Percentiles rank a stretch among this genome's conserved stretches.
phyloP scores from a whole-genome alignment of 306 rosid genomes.

The Ammopiptanthus mongolicus region DNA sequence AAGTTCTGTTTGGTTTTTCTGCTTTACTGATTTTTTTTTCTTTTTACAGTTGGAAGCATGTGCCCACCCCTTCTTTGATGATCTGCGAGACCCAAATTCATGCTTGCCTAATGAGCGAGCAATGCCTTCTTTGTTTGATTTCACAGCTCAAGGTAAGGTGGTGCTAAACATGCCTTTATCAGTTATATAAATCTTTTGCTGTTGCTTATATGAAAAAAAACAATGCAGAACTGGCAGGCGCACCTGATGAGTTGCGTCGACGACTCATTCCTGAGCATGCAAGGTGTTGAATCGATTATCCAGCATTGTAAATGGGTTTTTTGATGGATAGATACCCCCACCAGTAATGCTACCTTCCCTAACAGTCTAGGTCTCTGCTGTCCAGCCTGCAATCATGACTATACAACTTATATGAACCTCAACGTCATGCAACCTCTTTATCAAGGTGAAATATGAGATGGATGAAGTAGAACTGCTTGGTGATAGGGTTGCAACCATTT shows the following conservation, averaged over 20 bases:
- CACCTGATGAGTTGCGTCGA: slow-evolving; percentile 67
- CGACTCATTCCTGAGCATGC: slow-evolving; percentile 90
- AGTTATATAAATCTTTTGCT: neutral
- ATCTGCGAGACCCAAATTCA: slow-evolving; percentile 65
- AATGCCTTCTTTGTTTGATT: slow-evolving; percentile 76
- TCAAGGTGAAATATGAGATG: slow-evolving; percentile 29
- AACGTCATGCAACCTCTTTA: slow-evolving; percentile 22
- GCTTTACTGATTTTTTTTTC: neutral
- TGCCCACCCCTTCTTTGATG: slow-evolving; percentile 89
- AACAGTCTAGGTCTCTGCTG: slow-evolving; percentile 21
- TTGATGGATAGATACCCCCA: slow-evolving; percentile 41
- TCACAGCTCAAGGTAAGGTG: slow-evolving; percentile 77
- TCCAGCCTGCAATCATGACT: slow-evolving; percentile 31
- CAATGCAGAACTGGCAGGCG: slow-evolving; percentile 72
- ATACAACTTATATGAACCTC: slow-evolving; percentile 15
- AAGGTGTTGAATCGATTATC: slow-evolving; percentile 27
- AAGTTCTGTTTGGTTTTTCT: neutral
- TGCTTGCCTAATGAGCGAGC: slow-evolving; percentile 71
- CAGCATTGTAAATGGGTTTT: slow-evolving; percentile 34
- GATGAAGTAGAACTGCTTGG: slow-evolving; percentile 37
- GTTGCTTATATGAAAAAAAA: slow-evolving; percentile 15
- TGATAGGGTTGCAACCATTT: slow-evolving; percentile 26
- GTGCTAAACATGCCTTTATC: neutral
- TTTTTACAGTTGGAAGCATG: slow-evolving; percentile 83
- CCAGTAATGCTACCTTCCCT: slow-evolving; percentile 38